These are phyloP conservation scores for Radiomyces spectabilis DNA, from an alignment of 192 early-diverging fungal species.

Conservation along the genomic window DNA sequence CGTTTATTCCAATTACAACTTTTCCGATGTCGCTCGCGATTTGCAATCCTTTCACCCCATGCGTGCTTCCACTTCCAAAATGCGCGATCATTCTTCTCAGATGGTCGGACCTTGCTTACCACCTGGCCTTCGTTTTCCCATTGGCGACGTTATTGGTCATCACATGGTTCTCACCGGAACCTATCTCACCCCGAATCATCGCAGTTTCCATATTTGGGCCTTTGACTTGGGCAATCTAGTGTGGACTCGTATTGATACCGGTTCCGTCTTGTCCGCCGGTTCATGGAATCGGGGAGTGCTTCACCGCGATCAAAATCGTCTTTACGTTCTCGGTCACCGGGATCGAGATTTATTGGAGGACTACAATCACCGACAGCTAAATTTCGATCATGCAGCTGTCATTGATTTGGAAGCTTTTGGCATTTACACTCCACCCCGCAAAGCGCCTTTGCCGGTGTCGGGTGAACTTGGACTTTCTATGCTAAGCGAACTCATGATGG, in stretches of 20 bases:
- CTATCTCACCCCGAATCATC: conserved; percentile 55
- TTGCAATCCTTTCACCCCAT: conserved; percentile 63
- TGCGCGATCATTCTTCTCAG: conserved; percentile 56
- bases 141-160: conserved; percentile 62
- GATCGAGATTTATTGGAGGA: conserved; percentile 65
- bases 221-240: conserved; percentile 48
- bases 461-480: conserved; percentile 51
- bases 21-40: conserved; percentile 65
- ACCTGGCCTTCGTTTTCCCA: conserved; percentile 73
- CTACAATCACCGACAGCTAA: conserved; percentile 69
- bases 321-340: conserved; percentile 66
- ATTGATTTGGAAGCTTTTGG: conserved; percentile 71
- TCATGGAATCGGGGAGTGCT: conserved; percentile 76
- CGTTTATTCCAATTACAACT: conserved; percentile 81
- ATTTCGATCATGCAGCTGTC: conserved; percentile 66
- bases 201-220: conserved; percentile 67
- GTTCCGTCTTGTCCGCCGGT: conserved; percentile 55
- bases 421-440: conserved; percentile 41
- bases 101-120: conserved; percentile 53
- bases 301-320: conserved; percentile 48
- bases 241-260: conserved; percentile 64
- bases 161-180: conserved; percentile 66
- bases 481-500: conserved; percentile 42
- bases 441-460: conserved; percentile 37
- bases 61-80: conserved; percentile 28